Conservation (phyloP, 768 basidiomycete genomes). For the Epithele typhae region DNA sequence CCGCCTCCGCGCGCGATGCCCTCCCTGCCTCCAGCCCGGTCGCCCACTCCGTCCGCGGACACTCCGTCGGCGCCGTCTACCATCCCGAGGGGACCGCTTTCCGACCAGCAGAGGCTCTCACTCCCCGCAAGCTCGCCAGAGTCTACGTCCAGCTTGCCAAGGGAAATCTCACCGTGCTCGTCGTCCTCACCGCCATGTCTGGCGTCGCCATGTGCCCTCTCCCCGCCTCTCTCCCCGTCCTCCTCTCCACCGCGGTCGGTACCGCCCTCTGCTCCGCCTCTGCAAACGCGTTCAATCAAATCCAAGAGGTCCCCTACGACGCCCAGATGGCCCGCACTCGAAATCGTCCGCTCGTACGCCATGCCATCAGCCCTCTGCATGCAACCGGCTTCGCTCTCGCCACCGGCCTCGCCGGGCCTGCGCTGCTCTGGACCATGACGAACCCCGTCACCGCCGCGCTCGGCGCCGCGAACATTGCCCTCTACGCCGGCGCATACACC, state of each 20-base stretch:
- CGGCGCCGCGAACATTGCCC: conserved; percentile 76
- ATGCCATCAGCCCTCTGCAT: conserved; percentile 81
- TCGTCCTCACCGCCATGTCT: conserved; percentile 86
- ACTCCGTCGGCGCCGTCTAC: conserved; percentile 12
- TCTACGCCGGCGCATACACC: conserved; percentile 93
- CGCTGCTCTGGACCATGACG: conserved; percentile 73
- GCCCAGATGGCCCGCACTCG: conserved; percentile 95
- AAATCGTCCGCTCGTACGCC: conserved; percentile 78
- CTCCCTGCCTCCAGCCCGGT: not conserved
- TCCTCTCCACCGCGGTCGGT: conserved; percentile 84
- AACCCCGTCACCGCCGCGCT: conserved; percentile 84
- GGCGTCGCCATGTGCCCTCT: conserved; percentile 91
- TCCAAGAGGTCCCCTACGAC: conserved; percentile 93
- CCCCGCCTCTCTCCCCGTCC: conserved; percentile 75
- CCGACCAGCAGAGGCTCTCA: conserved; percentile 32
- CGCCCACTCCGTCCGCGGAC: conserved; percentile 11
- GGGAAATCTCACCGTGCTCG: conserved; percentile 73
- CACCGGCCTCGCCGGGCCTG: conserved; percentile 77
- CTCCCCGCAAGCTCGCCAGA: conserved; percentile 49
- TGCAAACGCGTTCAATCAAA: conserved; percentile 92
- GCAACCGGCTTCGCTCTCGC: conserved; percentile 72
- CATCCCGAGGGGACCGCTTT: conserved; percentile 16
- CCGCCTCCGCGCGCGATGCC: not conserved
- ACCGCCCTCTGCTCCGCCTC: conserved; percentile 90
- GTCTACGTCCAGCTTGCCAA: conserved; percentile 85